These are phyloP conservation scores for Tylopilus microsporus DNA, from an alignment of 1,284 basidiomycete species.

Conservation along the genomic window DNA sequence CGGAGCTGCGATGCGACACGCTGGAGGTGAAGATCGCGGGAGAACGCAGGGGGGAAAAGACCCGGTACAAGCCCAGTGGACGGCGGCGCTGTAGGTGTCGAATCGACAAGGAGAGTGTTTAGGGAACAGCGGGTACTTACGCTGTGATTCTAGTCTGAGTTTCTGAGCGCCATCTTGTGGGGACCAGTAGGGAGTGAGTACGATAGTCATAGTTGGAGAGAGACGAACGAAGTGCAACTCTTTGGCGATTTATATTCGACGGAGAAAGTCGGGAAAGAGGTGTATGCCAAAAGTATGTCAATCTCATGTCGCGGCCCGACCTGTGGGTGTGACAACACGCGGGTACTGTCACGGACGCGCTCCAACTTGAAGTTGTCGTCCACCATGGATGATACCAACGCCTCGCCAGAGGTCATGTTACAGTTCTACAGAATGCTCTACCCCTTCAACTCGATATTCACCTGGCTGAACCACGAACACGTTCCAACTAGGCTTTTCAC, in stretches of 20 bases:
- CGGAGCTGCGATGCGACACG: constrained; percentile 68
- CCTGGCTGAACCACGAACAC: constrained; percentile 93
- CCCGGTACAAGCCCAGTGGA: constrained; percentile 46
- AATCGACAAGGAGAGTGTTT: not conserved
- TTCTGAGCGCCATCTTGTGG: constrained; percentile 56
- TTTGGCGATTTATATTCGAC: not conserved
- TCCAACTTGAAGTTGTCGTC: constrained; percentile 1
- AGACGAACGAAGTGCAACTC: not conserved
- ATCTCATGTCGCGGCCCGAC: not conserved
- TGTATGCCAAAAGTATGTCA: constrained; percentile 7
- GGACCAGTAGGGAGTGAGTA: constrained; percentile 65
- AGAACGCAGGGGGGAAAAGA: constrained; percentile 58
- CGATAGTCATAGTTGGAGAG: constrained; percentile 48
- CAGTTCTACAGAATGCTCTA: constrained; percentile 90
- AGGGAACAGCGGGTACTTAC: constrained; percentile 37
- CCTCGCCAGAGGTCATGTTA: constrained; percentile 61
- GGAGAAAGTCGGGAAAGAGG: constrained; percentile 5
- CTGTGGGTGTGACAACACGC: constrained; percentile 13
- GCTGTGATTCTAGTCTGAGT: constrained; percentile 54
- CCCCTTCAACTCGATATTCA: constrained; percentile 90
- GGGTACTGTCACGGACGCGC: constrained; percentile 22
- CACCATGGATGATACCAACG: constrained; percentile 19
- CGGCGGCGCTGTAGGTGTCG: constrained; percentile 36
- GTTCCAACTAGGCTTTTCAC: constrained; percentile 73
- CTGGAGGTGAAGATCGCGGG: constrained; percentile 49